Conservation (phyloP, 352 stramenopile genomes). For the Globisporangium solare region DNA sequence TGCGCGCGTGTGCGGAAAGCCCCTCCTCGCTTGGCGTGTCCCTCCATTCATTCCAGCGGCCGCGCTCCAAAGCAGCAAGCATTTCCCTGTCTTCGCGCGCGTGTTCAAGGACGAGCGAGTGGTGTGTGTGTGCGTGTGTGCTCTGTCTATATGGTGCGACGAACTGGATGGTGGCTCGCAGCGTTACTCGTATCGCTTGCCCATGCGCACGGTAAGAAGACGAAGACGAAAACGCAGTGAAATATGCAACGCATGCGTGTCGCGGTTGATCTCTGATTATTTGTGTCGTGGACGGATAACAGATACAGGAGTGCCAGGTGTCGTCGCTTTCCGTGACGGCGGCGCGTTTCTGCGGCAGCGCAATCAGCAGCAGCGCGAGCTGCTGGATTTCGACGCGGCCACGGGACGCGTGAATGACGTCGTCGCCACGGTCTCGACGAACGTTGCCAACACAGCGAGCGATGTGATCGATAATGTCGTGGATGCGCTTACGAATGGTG, state of each 20-base stretch:
- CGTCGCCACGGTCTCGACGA: background rate
- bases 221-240: background rate
- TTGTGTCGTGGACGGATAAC: background rate
- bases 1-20: background rate
- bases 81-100: too few relatives aligned
- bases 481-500: background rate
- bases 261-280: background rate
- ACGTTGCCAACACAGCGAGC: background rate
- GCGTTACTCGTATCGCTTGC: slow-evolving; percentile 12
- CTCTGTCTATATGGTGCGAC: slow-evolving; percentile 11
- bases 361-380: background rate
- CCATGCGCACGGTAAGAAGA: slow-evolving; percentile 1
- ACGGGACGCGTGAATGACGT: background rate
- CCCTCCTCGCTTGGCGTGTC: background rate
- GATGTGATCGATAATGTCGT: background rate
- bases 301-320: background rate
- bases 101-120: background rate
- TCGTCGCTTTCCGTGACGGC: background rate
- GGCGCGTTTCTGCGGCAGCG: background rate
- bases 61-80: too few relatives aligned
- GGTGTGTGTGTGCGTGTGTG: background rate
- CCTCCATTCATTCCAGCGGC: background rate
- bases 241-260: background rate
- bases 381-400: slow-evolving; percentile 7
- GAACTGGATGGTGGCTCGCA: slow-evolving; percentile 9